Percentiles rank a stretch among this genome's conserved stretches.
Evolutionary conservation across 2,329 filamentous ascomycete genomes (phyloP).

Genomic region (Cordyceps cicadae): DNA sequence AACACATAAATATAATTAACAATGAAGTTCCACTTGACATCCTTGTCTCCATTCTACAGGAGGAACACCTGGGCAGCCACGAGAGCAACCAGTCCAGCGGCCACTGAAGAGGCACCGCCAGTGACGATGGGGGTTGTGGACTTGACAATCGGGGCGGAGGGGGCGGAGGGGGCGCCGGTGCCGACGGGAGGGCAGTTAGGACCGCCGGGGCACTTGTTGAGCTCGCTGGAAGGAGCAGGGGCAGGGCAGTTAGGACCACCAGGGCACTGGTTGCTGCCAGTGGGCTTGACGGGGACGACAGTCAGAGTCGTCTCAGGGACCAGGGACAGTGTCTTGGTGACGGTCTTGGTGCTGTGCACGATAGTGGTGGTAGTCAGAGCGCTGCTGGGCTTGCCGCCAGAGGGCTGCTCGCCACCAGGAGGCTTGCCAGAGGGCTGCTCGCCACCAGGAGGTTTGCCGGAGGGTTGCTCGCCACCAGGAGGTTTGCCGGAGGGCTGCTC

Average conservation of each 20-base stretch:
- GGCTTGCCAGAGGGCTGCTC: background rate
- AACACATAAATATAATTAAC: constrained; percentile 2
- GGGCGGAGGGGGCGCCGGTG: background rate
- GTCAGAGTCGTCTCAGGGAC: background rate
- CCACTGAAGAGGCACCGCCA: constrained; percentile 2
- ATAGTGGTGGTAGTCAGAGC: background rate
- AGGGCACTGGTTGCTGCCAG: constrained; percentile 1
- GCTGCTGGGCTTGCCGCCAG: background rate
- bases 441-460: too few relatives aligned
- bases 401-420: background rate
- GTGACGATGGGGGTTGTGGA: background rate
- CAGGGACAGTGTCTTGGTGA: constrained; percentile 3
- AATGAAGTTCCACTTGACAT: background rate
- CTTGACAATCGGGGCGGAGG: background rate
- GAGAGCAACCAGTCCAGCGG: constrained; percentile 4
- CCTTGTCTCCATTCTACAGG: background rate
- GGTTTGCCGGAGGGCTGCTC: background rate
- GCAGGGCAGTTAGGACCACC: constrained; percentile 7
- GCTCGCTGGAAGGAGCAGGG: background rate
- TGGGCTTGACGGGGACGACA: background rate
- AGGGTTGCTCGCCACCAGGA: background rate
- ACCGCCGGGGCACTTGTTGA: constrained; percentile 3
- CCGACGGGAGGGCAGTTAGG: constrained; percentile 2
- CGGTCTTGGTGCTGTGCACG: background rate
- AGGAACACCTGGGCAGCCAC: constrained; percentile 8